phyloP scores from a whole-genome alignment of 148 eudicot species.

The Dysphania ambrosioides region DNA sequence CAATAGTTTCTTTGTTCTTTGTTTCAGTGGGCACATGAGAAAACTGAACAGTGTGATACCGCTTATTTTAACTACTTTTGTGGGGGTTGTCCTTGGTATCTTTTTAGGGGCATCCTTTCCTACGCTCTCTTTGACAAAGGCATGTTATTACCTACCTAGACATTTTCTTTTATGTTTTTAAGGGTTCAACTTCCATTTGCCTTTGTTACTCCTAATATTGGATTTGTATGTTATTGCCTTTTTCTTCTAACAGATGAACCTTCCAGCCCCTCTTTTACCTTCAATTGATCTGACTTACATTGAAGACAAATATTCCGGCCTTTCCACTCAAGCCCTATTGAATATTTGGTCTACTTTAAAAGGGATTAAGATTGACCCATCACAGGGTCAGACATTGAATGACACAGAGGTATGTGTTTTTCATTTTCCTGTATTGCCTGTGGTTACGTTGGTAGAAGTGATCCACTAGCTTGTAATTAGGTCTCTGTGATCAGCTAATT shows the following conservation, averaged over 20 bases:
- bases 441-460: not conserved
- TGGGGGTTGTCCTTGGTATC: slow-evolving; percentile 65
- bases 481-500: no score
- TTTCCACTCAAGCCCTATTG: slow-evolving; percentile 42
- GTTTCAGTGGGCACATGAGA: slow-evolving; percentile 36
- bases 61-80: slow-evolving; percentile 55
- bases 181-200: not conserved
- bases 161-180: not conserved
- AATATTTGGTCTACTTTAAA: slow-evolving; percentile 67
- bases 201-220: not conserved
- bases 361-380: slow-evolving; percentile 29
- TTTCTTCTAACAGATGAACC: slow-evolving; percentile 40
- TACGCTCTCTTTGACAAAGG: slow-evolving; percentile 53
- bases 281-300: slow-evolving; percentile 52
- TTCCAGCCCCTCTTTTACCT: slow-evolving; percentile 45
- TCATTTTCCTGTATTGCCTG: not conserved
- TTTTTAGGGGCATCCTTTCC: slow-evolving; percentile 66
- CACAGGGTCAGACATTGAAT: slow-evolving; percentile 21
- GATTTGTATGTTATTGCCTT: slow-evolving; percentile 2
- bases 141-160: slow-evolving; percentile 9
- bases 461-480: no score
- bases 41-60: slow-evolving; percentile 47
- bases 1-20: not conserved
- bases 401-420: slow-evolving; percentile 38
- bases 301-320: slow-evolving; percentile 74